Base-by-base conservation (phyloP, 768 basidiomycete species). In the Lactifluus hygrophoroides region DNA sequence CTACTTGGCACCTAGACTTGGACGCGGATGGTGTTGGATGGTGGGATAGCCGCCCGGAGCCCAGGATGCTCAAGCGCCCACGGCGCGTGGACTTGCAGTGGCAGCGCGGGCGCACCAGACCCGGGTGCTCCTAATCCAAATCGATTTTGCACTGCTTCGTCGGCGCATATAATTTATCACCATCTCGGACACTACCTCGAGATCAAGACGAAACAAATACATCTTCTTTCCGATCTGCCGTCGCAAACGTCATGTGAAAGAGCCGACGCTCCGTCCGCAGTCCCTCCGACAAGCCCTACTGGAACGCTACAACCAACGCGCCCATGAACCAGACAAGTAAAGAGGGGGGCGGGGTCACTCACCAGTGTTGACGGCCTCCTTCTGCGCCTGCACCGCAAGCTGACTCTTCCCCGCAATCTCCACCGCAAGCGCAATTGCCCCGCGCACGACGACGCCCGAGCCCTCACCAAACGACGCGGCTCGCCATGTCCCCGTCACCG, bases 161-260 rank as follows among this genome's bases (percentile, higher is more conserved):
- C 10, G 32, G n/a, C n/a, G n/a, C n/a, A n/a, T n/a, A n/a, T n/a
- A n/a, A n/a, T n/a, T n/a, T n/a, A n/a, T n/a, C n/a, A n/a, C n/a
- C n/a, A n/a, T n/a, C n/a, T 10, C 30, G 30, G 30, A 32, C 5
- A 32, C 30, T 32, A 32, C 30, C 30, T 32, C 30, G 30, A 32
- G 9, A 7, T 32, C 30, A 10, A 32, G 30, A 32, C 30, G 8
- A 10, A 10, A 32, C 30, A 10, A 32, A 72, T 86, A 59, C 66
- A 87, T 93, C 94, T 74, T 95, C 94, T 76, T 94, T 94, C 74
- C 94, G 93, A 70, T 95, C 94, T 53, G 85, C 81, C 17, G 96
- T 96, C 5, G 93, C 93, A 66, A 99, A 98, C 58, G 94, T 73
- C 40, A 83, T 78, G 65, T 97, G 89, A 85, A 98, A 98, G 43